Conservation (phyloP, 371 early-diverging fungal genomes). For the Circinella umbellata region DNA sequence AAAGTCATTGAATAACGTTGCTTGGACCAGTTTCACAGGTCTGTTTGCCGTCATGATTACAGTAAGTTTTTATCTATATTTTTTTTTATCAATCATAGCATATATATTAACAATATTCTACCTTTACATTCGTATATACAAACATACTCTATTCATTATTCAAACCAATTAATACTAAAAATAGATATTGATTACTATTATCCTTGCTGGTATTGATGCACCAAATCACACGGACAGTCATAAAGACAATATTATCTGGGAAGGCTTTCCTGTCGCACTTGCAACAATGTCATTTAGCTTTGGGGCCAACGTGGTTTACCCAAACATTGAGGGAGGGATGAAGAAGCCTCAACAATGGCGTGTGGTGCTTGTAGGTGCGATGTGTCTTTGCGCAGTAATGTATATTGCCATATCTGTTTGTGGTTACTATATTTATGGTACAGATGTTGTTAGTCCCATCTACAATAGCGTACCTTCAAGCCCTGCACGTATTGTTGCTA, state of each 20-base stretch:
- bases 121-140: too few relatives aligned
- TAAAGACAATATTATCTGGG: constrained; percentile 45
- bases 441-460: constrained; percentile 71
- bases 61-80: constrained; percentile 11
- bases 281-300: constrained; percentile 78
- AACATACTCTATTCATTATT: too few relatives aligned
- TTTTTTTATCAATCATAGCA: too few relatives aligned
- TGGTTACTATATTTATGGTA: constrained; percentile 85
- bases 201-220: constrained; percentile 36
- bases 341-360: constrained; percentile 75
- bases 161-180: not conserved
- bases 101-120: not conserved
- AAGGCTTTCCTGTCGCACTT: constrained; percentile 61
- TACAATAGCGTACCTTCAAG: constrained; percentile 73
- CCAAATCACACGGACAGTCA: constrained; percentile 25
- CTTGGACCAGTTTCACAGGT: constrained; percentile 66
- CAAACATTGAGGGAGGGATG: constrained; percentile 88
- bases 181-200: constrained; percentile 37
- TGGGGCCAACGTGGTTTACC: constrained; percentile 82
- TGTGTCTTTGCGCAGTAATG: constrained; percentile 72
- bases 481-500: constrained; percentile 62
- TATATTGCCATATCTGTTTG: constrained; percentile 76
- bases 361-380: constrained; percentile 67
- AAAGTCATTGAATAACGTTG: constrained; percentile 66
- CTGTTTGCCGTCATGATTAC: constrained; percentile 52